Evolutionary conservation across 2,329 filamentous ascomycete genomes (phyloP).

Genomic region (Monosporascus ibericus): DNA sequence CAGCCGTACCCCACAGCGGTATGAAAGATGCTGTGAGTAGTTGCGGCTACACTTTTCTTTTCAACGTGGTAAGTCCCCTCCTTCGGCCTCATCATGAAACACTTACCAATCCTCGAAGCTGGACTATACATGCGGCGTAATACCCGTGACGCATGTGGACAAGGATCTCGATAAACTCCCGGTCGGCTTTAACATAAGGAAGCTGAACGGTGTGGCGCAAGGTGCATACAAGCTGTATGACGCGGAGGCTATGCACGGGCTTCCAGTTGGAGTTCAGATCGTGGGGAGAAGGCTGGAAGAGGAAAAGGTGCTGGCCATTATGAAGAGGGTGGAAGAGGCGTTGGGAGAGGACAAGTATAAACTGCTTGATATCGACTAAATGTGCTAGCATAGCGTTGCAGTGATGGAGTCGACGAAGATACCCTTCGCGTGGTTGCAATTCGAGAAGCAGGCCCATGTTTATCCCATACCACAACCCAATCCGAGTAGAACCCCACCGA

Average conservation of each 20-base stretch:
- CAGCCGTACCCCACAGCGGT: slow-evolving; percentile 77
- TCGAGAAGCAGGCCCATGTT: too few relatives aligned
- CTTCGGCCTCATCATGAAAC: neutral
- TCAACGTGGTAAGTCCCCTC: slow-evolving; percentile 63
- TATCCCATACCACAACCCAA: too few relatives aligned
- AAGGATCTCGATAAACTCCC: slow-evolving; percentile 60
- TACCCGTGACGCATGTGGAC: slow-evolving; percentile 84
- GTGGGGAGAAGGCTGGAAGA: slow-evolving; percentile 76
- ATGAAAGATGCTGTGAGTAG: slow-evolving; percentile 82
- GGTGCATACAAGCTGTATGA: slow-evolving; percentile 87
- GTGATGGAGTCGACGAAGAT: neutral
- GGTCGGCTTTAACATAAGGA: slow-evolving; percentile 49
- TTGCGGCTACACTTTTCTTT: slow-evolving; percentile 90
- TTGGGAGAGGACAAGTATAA: slow-evolving; percentile 53
- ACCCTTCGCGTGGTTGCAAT: neutral
- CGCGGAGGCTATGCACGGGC: slow-evolving; percentile 72
- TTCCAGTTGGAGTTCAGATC: slow-evolving; percentile 82
- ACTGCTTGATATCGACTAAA: slow-evolving; percentile 42
- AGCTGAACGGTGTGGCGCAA: slow-evolving; percentile 70
- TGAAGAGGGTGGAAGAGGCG: slow-evolving; percentile 72
- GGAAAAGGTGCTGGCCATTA: slow-evolving; percentile 78
- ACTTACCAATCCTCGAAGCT: slow-evolving; percentile 42
- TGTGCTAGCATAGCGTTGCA: neutral
- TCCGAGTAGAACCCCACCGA: too few relatives aligned
- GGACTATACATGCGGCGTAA: slow-evolving; percentile 76